Percentiles rank a stretch among this genome's conserved stretches.
These are phyloP conservation scores for Dichomitus squalens DNA, from an alignment of 1,284 basidiomycete genomes.

Conservation along the genomic window DNA sequence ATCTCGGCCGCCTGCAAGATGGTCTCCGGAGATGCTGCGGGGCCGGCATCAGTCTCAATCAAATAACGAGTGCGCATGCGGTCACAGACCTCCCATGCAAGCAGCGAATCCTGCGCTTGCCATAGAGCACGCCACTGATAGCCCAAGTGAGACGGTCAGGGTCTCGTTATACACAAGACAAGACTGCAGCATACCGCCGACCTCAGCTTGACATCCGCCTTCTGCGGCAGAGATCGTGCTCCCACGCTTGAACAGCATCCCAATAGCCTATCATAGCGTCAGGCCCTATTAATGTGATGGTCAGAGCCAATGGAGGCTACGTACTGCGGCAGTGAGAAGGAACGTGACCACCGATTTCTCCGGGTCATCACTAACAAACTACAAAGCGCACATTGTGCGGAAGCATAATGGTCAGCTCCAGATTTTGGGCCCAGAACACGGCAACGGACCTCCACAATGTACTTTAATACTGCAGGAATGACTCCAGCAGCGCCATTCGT, in stretches of 20 bases:
- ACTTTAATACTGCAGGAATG: conserved; percentile 90
- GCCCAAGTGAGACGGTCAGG: conserved; percentile 6
- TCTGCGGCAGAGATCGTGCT: conserved; percentile 97
- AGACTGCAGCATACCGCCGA: conserved; percentile 57
- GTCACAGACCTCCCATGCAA: conserved; percentile 78
- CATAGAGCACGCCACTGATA: conserved; percentile 85
- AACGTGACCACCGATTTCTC: conserved; percentile 88
- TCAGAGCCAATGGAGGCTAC: conserved; percentile 27
- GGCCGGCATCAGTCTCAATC: neutral
- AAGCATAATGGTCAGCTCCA: neutral
- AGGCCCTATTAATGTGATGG: neutral
- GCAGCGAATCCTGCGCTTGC: conserved; percentile 93
- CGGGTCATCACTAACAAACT: conserved; percentile 89
- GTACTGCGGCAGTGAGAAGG: conserved; percentile 78
- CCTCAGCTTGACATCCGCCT: conserved; percentile 87
- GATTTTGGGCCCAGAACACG: neutral
- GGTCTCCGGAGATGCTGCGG: conserved; percentile 74
- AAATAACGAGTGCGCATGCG: neutral
- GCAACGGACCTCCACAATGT: conserved; percentile 71
- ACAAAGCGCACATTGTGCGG: neutral
- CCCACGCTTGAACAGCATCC: conserved; percentile 97
- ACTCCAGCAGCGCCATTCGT: conserved; percentile 86
- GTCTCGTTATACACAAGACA: neutral
- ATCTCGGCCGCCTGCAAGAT: conserved; percentile 91
- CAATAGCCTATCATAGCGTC: conserved; percentile 62